Conservation (phyloP, 2,329 filamentous ascomycete species). For the Fusarium anthophilum region DNA sequence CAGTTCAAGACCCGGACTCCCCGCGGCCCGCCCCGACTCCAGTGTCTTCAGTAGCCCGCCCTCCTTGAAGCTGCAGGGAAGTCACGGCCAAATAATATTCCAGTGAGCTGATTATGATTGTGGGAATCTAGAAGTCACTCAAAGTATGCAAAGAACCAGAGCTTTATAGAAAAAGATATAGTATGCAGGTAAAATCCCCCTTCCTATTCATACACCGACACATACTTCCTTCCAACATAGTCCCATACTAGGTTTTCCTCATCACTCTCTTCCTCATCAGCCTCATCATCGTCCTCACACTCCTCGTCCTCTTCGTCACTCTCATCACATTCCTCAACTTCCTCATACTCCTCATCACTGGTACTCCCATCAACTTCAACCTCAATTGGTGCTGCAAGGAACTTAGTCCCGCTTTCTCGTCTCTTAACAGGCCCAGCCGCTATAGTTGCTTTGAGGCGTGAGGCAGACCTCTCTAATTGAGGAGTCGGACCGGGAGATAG, state of each 20-base stretch:
- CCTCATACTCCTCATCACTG: neutral
- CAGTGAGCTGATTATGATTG: no score
- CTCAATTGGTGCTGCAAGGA: neutral
- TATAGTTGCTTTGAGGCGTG: neutral
- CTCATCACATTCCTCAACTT: neutral
- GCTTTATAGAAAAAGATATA: neutral
- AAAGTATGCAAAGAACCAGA: no score
- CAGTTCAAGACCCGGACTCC: no score
- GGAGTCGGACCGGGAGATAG: neutral
- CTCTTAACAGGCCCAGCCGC: neutral
- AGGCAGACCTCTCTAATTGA: neutral
- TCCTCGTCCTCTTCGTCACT: neutral
- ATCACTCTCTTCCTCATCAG: neutral
- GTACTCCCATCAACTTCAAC: neutral
- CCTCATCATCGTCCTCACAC: neutral
- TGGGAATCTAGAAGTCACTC: no score
- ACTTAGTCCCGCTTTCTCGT: neutral
- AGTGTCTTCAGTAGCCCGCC: no score
- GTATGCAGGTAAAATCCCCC: no score
- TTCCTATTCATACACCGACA: neutral
- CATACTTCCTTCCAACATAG: neutral
- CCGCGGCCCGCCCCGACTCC: no score
- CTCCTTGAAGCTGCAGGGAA: no score
- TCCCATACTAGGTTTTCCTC: neutral
- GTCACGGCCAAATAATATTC: no score